Evolutionary conservation across 2,329 filamentous ascomycete genomes (phyloP), one percentile per base, ranked within the genome.

Genomic region (Reticulascus tulasneorum): DNA sequence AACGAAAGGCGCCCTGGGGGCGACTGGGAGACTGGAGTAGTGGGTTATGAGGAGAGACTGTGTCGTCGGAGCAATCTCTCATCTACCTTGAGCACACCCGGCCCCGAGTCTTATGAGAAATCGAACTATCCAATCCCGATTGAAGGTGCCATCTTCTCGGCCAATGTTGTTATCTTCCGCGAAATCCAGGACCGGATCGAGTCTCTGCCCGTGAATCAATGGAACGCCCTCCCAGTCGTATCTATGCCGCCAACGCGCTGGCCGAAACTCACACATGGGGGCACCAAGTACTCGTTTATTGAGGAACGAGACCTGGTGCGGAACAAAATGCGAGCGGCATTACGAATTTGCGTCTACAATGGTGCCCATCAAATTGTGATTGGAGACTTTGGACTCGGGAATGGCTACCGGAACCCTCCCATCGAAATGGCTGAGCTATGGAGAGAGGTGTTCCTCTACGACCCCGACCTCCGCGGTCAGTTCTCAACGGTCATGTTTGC

Each of bases 1-100:
- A 86, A 89, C 60, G 84, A 89, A 55, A 84, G 82, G 53, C 71
- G 82, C 23, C 73, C 84, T 1, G 85, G 85, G 9, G 85, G 85
- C n/a, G 84, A 89, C 54, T 90, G 85, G 85, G 84, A 88, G 49
- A 83, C 73, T 7, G 71, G 70, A 42, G 68, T 63, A 10, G 56
- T 62, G 4, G 64, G 64, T 22, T 66, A 67, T 42, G 65, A 68
- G 62, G 85, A 89, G 59, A 82, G 82, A 47, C 73, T 90, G 23
- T 86, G 84, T 51, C 73, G 84, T 42, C 71, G 85, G 48, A 86
- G 82, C 62, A 88, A 83, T 45, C 73, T 90, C 22, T 82, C 82
- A 6, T 78, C 82, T 13, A 79, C 80, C 4, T 68, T 89, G 31
- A 73, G 70, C 16, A 82, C 74, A 29, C 79, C 82, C 2, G 79